Evolutionary conservation across 129 eudicot genomes (phyloP), one percentile per base, ranked within the genome.

Genomic region (Chrysanthemum makinoi): DNA sequence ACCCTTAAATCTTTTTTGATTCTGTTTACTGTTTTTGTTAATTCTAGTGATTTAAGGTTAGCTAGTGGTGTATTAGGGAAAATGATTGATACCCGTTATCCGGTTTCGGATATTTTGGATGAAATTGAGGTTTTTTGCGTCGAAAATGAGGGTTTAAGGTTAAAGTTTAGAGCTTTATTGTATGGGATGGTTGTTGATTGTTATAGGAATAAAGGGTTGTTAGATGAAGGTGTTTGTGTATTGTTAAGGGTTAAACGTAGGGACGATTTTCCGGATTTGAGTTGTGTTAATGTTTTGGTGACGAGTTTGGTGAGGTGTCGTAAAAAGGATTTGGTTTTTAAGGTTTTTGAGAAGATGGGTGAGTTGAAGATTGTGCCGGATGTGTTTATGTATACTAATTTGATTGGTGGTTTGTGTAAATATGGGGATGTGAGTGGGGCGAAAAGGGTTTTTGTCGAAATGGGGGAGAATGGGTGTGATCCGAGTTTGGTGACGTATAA

Each of bases 401-500:
- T 89, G 46, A 39, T 39, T 39, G 77, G 78, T 54, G 98, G 89
- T 74, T 47, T 83, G 73, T 85, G 91, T 71, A 92, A 87, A 71
- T 84, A 78, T 14, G 95, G 91, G 15, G 83, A 89, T 66, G 77
- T 80, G 52, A 62, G 28, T 39, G 88, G 80, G 68, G 88, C 86
- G 2, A 85, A 84, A 80, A 78, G 82, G 85, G 72, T 92, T 24
- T 79, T 92, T 48, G 46, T 60, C 15, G 88, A 87, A 66, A 92
- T 92, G 46, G 46, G 46, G 46, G 46, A 39, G 46, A 39, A 39
- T 7, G 46, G 46, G 9, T 39, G 84, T 77, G 52, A 58, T 33
- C 95, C 96, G 5, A 89, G 89, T 76, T 65, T 83, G 75, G 84
- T 92, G 56, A 84, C 98, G 9, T 89, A 85, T 65, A 92, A 92